Base-by-base conservation (phyloP, 2,329 filamentous ascomycete genomes). In the Scedosporium apiospermum region DNA sequence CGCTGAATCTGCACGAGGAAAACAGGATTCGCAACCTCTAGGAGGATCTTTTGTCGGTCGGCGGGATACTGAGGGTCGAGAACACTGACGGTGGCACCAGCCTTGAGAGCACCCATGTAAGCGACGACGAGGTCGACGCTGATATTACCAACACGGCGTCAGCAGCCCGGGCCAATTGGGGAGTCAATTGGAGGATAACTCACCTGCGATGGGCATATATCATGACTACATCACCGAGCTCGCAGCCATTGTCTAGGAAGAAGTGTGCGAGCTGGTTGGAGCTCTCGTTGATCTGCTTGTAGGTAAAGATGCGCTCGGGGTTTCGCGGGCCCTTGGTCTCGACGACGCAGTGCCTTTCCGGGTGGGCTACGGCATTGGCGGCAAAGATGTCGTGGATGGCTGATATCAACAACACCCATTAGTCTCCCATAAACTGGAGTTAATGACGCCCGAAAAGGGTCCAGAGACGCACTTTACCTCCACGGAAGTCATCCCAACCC, bases 191-290 rank as follows among this genome's bases (percentile, higher is more conserved):
- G 49, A 55, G 49, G 49, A 30, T 38, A 57, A 90, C 88, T 38
- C 60, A 62, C 63, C 86, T 86, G 63, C 93, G 86, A 75, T 96
- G 84, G 63, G 91, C 91, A 71, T 87, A 97, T 66, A 95, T 90
- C 90, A 96, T 96, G 69, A 96, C 91, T 2, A 96, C 92, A 71
- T 98, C 92, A 7, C 91, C 92, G 67, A 86, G 80, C 64, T 86
- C 80, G 66, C 91, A 80, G 63, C 93, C 92, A 69, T 86, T 81
- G 60, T 88, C 80, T 62, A 89, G 83, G 21, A 97, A 81, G 71
- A 96, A 84, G 75, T 96, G 87, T 23, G 91, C 90, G 6, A 97
- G 74, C 18, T 85, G 80, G 72, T 96, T 96, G 34, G 90, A 89
- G 0, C 88, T 88, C 76, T 96, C 89, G 71, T 92, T 83, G 71